Percentiles rank a stretch among this genome's conserved stretches.
Conservation (phyloP, 306 rosid genomes). For the Cicer cuneatum region DNA sequence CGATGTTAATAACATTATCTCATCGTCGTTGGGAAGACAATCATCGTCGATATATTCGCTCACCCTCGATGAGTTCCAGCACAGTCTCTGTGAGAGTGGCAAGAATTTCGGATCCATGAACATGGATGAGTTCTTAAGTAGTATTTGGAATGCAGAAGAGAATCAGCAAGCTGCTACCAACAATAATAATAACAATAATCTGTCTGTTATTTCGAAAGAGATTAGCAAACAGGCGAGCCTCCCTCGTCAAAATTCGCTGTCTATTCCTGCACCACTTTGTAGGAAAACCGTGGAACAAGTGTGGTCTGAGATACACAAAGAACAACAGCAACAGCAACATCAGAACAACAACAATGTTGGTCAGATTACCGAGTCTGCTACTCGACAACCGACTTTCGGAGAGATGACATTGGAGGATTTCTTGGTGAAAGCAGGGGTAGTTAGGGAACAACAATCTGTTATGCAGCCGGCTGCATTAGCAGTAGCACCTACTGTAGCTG, state of each 20-base stretch:
- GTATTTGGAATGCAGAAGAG: conserved; percentile 93
- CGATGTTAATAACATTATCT: conserved; percentile 11
- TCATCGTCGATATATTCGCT: conserved; percentile 84
- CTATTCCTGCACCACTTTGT: conserved; percentile 76
- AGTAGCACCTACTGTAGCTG: conserved; percentile 3
- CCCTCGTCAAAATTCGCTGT: conserved; percentile 71
- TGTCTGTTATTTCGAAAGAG: conserved; percentile 36
- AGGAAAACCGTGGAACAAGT: conserved; percentile 91
- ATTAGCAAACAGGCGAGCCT: conserved; percentile 61
- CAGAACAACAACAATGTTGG: conserved; percentile 4
- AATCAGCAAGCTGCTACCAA: conserved; percentile 50
- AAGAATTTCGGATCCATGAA: conserved; percentile 94
- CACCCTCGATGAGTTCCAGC: conserved; percentile 88
- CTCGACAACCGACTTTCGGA: conserved; percentile 84
- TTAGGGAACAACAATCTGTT: conserved; percentile 54
- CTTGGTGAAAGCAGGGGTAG: conserved; percentile 86
- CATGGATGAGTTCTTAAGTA: conserved; percentile 93
- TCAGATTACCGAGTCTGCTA: conserved; percentile 57
- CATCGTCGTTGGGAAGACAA: conserved; percentile 67
- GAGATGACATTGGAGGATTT: conserved; percentile 98
- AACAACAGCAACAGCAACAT: conserved; percentile 42
- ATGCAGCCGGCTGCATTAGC: background rate
- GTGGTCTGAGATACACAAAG: conserved; percentile 84
- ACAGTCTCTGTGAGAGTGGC: conserved; percentile 69
- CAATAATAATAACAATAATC: background rate